Evolutionary conservation across 2,329 filamentous ascomycete genomes (phyloP), one percentile per base, ranked within the genome.

Genomic region (Fusarium sp.): DNA sequence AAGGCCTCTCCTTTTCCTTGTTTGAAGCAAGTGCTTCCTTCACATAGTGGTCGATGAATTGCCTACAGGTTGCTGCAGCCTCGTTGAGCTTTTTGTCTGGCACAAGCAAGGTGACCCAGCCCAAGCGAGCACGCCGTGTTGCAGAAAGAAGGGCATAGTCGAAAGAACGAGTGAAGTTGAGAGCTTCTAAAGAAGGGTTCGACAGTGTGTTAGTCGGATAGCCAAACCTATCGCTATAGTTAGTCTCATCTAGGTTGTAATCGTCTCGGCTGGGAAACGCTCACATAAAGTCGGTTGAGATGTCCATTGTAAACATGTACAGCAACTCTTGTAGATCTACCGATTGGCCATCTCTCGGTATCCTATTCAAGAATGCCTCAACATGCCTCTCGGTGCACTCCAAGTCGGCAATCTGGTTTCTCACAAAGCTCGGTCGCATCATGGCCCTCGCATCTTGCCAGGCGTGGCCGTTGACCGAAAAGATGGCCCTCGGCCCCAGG

Each of bases 371-470:
- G 44, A 90, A 80, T 38, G 87, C 83, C 59, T 85, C 81, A 11
- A 92, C 84, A 76, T 95, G 91, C 16, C 83, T 82, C 75, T 94
- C 91, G 70, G 93, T 89, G 49, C 89, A 87, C 36, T 88, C 83
- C 23, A 95, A 82, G 76, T 95, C 90, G 34, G 90, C 88, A 34
- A 87, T 81, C 76, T 87, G 84, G 63, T 85, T 81, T 16, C 83
- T 79, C 16, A 83, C 81, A 65, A 87, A 87, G 68, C 83, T 82
- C 0, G 87, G 87, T 14, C 85, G 79, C 18, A 89, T 80, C 71
- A 87, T 79, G 6, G 83, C 80, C 10, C 86, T 79, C 0, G 83
- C 82, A n/a, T 81, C 79, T 44, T 84, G 82, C 87, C 87, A 89
- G 29, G 79, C 78, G 14, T 76, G 68, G 0, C 86, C 87, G 71